phyloP scores from a whole-genome alignment of 257 asterid genomes.

The Cynanchum wilfordii region DNA sequence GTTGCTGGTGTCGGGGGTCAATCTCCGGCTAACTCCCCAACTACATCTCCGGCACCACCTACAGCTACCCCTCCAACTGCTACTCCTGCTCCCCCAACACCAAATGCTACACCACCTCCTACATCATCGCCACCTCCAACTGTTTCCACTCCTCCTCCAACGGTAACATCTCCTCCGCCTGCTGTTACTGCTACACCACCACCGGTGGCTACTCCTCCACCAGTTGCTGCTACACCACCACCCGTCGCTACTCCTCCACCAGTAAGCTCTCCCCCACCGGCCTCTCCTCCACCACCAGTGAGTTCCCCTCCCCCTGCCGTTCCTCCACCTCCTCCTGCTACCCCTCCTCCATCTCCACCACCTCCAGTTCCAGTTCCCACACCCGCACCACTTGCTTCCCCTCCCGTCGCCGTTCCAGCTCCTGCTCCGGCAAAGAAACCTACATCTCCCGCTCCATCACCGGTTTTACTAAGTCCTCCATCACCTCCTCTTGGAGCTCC shows the following conservation, averaged over 20 bases:
- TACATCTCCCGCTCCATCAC: constrained; percentile 49
- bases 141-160: constrained; percentile 24
- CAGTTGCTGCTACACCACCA: constrained; percentile 17
- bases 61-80: constrained; percentile 32
- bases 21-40: constrained; percentile 53
- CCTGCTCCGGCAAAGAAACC: constrained; percentile 36
- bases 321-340: constrained; percentile 40
- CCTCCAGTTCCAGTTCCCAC: constrained; percentile 32
- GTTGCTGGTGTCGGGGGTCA: constrained; percentile 53
- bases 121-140: constrained; percentile 31
- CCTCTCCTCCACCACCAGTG: constrained; percentile 30
- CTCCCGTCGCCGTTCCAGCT: constrained; percentile 46
- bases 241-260: constrained; percentile 26
- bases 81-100: constrained; percentile 26
- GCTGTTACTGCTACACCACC: constrained; percentile 20
- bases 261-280: constrained; percentile 16
- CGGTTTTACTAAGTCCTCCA: constrained; percentile 54
- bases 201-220: constrained; percentile 22
- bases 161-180: constrained; percentile 16
- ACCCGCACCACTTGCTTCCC: constrained; percentile 54
- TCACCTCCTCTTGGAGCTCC: constrained; percentile 64
- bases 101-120: constrained; percentile 29
- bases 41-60: constrained; percentile 34
- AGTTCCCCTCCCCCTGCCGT: constrained; percentile 32
- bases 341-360: constrained; percentile 41